Evolutionary conservation across 73 alveolate genomes (phyloP), one percentile per base, ranked within the genome.

Genomic region (Tetrahymena elliotti): DNA sequence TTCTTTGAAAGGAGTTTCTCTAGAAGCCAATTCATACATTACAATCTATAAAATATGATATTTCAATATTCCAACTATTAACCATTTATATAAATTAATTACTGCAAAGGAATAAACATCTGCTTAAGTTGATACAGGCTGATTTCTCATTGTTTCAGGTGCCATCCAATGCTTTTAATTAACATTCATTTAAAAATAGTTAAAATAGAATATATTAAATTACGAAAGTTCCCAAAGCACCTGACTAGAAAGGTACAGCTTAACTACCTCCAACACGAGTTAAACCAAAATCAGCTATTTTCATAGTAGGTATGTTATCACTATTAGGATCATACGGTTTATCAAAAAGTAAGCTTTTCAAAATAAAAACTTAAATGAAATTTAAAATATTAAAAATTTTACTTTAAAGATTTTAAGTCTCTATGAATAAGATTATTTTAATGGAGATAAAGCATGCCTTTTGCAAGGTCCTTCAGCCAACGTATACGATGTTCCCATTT

Each of bases 81-180:
- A 33, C 33, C 27, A 38, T 24, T 18, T 4, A 68, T 54, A 31
- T 52, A 20, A 36, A 41, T 92, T 88, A 35, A 53, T 94, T 97
- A 97, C 98, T 84, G 98, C 99, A 98, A 84, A 99, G 35, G 99
- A 98, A 97, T 98, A 99, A 84, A 99, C 99, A 97, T 99, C 99
- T 1, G 99, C 99, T 97, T 98, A 97, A 27, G 97, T 96, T 41
- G 99, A 95, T 96, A 98, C 98, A n/a, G 98, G 98, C 52, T 98
- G 95, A 93, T 97, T 95, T 88, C 97, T 96, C 35, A 99, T 96
- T 37, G 98, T 97, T 95, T 99, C 99, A 83, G 99, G 99, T 22
- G 99, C 99, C 99, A 99, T 99, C 99, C 99, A 99, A 96, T 97
- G 99, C 96, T 97, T 96, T 22, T 98, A 95, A 8, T 47, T 13